These are phyloP conservation scores for Protomyces lactucae-debilis DNA, from an alignment of 1,139 yeast species.

Conservation along the genomic window DNA sequence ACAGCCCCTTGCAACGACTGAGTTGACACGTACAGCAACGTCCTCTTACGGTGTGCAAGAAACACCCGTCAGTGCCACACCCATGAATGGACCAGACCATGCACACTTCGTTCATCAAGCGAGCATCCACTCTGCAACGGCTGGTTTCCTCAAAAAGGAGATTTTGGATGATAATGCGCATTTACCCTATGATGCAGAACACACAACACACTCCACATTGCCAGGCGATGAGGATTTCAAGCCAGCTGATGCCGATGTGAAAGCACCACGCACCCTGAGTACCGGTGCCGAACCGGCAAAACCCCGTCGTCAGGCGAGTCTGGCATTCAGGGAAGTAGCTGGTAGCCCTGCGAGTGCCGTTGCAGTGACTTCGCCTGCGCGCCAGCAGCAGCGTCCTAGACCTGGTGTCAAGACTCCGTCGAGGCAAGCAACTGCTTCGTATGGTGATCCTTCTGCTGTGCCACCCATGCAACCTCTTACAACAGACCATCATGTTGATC, in stretches of 20 bases:
- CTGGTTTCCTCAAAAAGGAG: slow-evolving; percentile 10
- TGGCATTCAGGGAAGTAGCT: slow-evolving; percentile 18
- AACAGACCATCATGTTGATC: not conserved
- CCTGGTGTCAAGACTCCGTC: slow-evolving; percentile 9
- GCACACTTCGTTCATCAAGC: slow-evolving; percentile 13
- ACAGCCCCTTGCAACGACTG: not conserved
- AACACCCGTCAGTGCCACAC: not conserved
- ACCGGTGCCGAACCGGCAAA: not conserved
- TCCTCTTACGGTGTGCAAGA: slow-evolving; percentile 13
- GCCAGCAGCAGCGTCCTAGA: not conserved
- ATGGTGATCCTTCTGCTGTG: slow-evolving; percentile 10
- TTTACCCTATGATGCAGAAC: slow-evolving; percentile 11
- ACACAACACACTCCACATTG: slow-evolving; percentile 17
- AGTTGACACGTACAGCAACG: slow-evolving; percentile 8
- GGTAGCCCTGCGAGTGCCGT: slow-evolving; percentile 15
- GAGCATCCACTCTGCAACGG: slow-evolving; percentile 11
- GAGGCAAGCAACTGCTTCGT: slow-evolving; percentile 21
- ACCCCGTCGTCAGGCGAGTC: slow-evolving; percentile 18
- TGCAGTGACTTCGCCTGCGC: not conserved
- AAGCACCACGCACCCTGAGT: slow-evolving; percentile 2
- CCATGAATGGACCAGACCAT: slow-evolving; percentile 9
- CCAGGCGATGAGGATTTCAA: slow-evolving; percentile 17
- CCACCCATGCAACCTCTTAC: slow-evolving; percentile 5
- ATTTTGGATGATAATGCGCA: slow-evolving; percentile 21
- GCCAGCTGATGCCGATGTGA: slow-evolving; percentile 11